A percentile compares a stretch with the other conserved stretches of the same genome.
Conservation (phyloP, 148 eudicot genomes). For the Chenopodium formosanum region DNA sequence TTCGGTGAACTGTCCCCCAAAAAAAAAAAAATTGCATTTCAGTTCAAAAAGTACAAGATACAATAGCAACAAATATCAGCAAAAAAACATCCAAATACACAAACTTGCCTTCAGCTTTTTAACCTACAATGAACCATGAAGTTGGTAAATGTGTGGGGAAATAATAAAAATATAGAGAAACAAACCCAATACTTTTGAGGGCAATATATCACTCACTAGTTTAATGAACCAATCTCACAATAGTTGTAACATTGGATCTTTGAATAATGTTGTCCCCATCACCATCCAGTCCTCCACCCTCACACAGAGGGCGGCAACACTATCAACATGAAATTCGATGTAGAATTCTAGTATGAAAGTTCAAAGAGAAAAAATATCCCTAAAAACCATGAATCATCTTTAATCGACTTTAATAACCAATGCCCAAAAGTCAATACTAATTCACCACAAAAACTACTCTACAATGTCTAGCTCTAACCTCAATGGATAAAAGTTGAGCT, state of each 20-base stretch:
- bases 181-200: background rate
- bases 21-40: background rate
- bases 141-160: background rate
- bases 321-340: background rate
- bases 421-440: background rate
- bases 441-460: background rate
- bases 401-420: background rate
- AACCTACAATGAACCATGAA: background rate
- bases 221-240: background rate
- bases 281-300: background rate
- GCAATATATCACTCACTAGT: background rate
- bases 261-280: background rate
- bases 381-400: background rate
- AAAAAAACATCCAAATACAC: background rate
- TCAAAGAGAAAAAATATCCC: background rate
- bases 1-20: conserved; percentile 45
- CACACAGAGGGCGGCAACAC: background rate
- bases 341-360: background rate
- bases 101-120: background rate
- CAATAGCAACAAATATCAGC: background rate
- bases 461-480: background rate
- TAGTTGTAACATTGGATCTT: too few relatives aligned
- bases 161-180: background rate
- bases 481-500: background rate
- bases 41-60: background rate